phyloP scores from a whole-genome alignment of 257 asterid species.

The Linderniella brevidens region DNA sequence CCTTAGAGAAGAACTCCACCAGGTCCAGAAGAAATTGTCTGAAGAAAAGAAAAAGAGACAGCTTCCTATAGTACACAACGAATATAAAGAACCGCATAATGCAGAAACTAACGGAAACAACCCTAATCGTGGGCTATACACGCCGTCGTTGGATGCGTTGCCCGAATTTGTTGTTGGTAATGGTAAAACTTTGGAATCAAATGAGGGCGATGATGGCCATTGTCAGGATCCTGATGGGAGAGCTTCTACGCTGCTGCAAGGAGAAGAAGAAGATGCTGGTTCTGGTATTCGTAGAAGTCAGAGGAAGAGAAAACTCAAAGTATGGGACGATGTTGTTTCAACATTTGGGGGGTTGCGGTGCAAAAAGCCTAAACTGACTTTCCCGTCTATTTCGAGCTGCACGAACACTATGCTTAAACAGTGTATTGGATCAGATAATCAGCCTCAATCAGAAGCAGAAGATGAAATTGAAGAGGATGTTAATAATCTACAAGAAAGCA shows the following conservation, averaged over 20 bases:
- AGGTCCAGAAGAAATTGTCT: conserved; percentile 27
- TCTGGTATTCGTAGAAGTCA: conserved; percentile 40
- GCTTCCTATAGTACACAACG: conserved; percentile 10
- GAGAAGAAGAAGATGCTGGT: conserved; percentile 14
- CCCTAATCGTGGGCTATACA: conserved; percentile 11
- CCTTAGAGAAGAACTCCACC: conserved; percentile 43
- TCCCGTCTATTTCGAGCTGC: conserved; percentile 5
- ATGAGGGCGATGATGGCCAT: conserved; percentile 11
- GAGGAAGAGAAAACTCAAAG: conserved; percentile 46
- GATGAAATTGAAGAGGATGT: conserved; percentile 9
- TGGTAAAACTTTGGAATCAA: conserved; percentile 7
- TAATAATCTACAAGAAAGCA: conserved; percentile 11
- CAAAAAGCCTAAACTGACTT: conserved; percentile 16
- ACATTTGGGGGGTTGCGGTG: conserved; percentile 18
- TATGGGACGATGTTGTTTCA: conserved; percentile 26
- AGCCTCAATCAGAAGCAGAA: conserved; percentile 12
- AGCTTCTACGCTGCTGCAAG: conserved; percentile 16
- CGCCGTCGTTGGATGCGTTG: conserved; percentile 13
- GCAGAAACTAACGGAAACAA: conserved; percentile 1
- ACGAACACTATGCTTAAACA: conserved; percentile 10
- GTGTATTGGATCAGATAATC: conserved; percentile 6
- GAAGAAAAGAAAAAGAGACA: conserved; percentile 18
- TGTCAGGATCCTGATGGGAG: conserved; percentile 9
- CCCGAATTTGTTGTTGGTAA: conserved; percentile 10
- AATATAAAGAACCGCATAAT: conserved; percentile 7